A percentile compares a stretch with the other conserved stretches of the same genome.
Conservation (phyloP, 2,329 filamentous ascomycete genomes). For the Colletotrichum acutatum region DNA sequence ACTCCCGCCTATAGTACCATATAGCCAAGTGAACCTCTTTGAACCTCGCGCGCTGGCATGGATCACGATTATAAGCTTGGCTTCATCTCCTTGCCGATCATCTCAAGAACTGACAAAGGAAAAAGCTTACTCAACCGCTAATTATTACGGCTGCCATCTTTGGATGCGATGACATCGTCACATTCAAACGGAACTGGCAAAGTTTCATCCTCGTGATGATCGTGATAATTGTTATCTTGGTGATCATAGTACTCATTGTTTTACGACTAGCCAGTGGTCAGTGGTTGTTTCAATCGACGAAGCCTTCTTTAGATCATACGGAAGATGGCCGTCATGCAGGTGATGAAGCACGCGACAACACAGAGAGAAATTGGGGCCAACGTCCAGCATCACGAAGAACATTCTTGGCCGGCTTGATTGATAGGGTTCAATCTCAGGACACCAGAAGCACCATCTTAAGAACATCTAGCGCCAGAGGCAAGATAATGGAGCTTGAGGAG, state of each 20-base stretch:
- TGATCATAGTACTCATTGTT: neutral
- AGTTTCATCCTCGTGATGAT: neutral
- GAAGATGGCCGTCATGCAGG: neutral
- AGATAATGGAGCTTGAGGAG: neutral
- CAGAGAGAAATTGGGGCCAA: neutral
- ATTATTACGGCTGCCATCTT: neutral
- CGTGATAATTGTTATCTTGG: neutral
- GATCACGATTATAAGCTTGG: neutral
- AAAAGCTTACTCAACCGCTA: neutral
- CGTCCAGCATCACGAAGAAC: neutral
- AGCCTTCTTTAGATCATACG: neutral
- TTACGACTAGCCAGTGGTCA: neutral
- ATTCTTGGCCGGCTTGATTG: neutral
- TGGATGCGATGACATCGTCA: neutral
- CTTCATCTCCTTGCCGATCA: neutral
- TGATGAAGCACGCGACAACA: neutral
- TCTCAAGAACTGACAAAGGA: neutral
- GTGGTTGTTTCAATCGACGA: neutral
- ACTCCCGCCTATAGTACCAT: too few species aligned
- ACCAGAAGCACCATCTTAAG: neutral
- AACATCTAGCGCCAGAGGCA: neutral
- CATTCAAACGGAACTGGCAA: neutral
- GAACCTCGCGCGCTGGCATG: neutral
- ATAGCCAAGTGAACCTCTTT: too few species aligned
- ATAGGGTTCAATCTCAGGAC: neutral